Evolutionary conservation across 2,329 filamentous ascomycete genomes (phyloP), one percentile per base, ranked within the genome.

Genomic region (Phyllosticta citribraziliensis): DNA sequence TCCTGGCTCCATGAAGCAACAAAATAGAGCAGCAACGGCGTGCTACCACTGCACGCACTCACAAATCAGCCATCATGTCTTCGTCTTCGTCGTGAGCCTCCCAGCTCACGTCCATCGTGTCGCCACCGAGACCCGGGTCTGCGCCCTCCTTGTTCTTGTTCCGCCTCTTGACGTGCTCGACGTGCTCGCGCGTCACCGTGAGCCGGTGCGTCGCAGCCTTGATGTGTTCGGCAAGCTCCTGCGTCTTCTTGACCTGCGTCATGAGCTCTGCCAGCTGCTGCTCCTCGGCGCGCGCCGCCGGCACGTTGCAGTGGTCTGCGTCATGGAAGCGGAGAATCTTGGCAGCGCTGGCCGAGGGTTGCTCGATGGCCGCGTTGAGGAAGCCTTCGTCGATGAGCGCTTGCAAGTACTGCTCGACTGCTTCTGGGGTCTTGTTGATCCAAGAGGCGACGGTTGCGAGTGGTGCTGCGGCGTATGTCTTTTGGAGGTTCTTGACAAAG

Each of bases 401-500:
- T 51, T 78, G 73, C 30, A 83, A 74, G 35, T 85, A 79, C n/a
- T 76, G 73, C 35, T 80, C 73, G 64, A 83, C 79, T 40, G 79
- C 78, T 4, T 81, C 77, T 0, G 78, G 68, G n/a, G 78, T 73
- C 17, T 78, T 73, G 9, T 78, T 77, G 24, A 86, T 71, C 19
- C 79, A 77, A 27, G 73, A 73, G 0, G 81, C 76, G 27, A 85
- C 79, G 56, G 80, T 79, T 5, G 77, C 72, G 10, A 87, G 74
- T 3, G 82, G 80, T 35, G 87, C 76, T 5, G 84, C 83, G 33
- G 82, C 80, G 69, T 93, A 97, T 3, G 89, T 85, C 58, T 83
- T 82, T 53, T 86, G 85, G 25, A 97, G 79, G 63, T 85, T 85
- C 35, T 87, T 78, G 62, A 97, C 84, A 63, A 88, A 86, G 77